Evolutionary conservation across 441 rosid species (phyloP).

Genomic region (Isatis lusitanica): DNA sequence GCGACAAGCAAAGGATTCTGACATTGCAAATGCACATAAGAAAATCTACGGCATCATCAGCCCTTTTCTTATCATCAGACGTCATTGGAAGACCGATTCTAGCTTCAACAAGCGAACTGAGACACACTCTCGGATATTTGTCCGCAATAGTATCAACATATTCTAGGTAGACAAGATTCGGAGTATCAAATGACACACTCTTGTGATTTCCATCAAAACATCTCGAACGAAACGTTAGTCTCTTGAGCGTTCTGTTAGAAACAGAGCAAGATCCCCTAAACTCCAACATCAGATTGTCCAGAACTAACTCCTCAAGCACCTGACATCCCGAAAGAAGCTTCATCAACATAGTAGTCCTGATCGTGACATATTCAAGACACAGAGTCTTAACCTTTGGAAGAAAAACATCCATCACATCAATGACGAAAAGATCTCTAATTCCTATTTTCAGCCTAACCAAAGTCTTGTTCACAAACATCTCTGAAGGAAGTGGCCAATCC

Average conservation of each 20-base stretch:
- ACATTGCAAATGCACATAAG: not conserved
- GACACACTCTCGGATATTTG: not conserved
- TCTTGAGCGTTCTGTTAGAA: not conserved
- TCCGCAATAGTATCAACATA: not conserved
- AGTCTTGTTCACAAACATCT: conserved; percentile 9
- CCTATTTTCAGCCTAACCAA: conserved; percentile 10
- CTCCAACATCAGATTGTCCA: not conserved
- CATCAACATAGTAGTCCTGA: not conserved
- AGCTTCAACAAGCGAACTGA: conserved; percentile 21
- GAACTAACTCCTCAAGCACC: conserved; percentile 7
- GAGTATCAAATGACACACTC: conserved; percentile 9
- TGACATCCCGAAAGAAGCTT: conserved; percentile 18
- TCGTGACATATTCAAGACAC: not conserved
- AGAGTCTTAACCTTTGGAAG: conserved; percentile 28
- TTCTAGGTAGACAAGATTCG: conserved; percentile 15
- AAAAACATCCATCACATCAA: not conserved
- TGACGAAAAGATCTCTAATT: not conserved
- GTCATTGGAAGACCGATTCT: not conserved
- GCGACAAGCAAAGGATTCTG: not conserved
- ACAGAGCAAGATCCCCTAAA: not conserved
- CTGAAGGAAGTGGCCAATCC: not conserved
- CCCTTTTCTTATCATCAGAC: not conserved
- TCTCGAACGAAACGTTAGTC: not conserved
- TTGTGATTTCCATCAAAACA: not conserved
- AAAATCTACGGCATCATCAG: not conserved